phyloP scores from a whole-genome alignment of 768 basidiomycete species.

The Tylopilus sp. region DNA sequence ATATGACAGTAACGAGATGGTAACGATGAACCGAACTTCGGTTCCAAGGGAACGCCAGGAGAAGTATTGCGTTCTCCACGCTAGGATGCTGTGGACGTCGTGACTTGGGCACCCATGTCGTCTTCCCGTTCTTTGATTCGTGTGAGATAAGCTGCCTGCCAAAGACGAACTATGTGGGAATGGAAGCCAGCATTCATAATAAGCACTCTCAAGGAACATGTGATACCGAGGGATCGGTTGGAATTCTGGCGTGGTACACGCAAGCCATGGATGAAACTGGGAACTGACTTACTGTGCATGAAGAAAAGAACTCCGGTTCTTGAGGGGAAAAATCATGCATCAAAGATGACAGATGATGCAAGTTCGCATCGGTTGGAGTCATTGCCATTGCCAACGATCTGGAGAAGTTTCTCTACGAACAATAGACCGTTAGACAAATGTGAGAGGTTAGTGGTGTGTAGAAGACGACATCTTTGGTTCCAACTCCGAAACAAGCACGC shows the following conservation, averaged over 20 bases:
- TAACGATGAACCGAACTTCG: background rate
- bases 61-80: background rate
- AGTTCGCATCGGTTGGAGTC: background rate
- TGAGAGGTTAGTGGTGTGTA: background rate
- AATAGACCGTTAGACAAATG: background rate
- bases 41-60: background rate
- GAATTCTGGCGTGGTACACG: background rate
- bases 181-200: slow-evolving; percentile 5
- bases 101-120: background rate
- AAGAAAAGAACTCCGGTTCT: background rate
- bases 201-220: background rate
- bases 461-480: background rate
- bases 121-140: slow-evolving; percentile 8
- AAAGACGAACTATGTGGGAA: slow-evolving; percentile 4
- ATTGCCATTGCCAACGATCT: slow-evolving; percentile 1
- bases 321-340: background rate
- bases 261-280: background rate
- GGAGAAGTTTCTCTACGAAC: background rate
- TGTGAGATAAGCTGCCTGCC: slow-evolving; percentile 6
- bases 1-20: background rate
- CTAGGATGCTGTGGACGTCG: background rate
- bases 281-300: background rate
- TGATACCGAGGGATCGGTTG: background rate
- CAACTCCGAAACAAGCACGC: background rate
- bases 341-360: background rate